A percentile compares a stretch with the other conserved stretches of the same genome.
These are phyloP conservation scores for Xylariaceae sp. DNA, from an alignment of 2,329 filamentous ascomycete genomes.

Conservation along the genomic window DNA sequence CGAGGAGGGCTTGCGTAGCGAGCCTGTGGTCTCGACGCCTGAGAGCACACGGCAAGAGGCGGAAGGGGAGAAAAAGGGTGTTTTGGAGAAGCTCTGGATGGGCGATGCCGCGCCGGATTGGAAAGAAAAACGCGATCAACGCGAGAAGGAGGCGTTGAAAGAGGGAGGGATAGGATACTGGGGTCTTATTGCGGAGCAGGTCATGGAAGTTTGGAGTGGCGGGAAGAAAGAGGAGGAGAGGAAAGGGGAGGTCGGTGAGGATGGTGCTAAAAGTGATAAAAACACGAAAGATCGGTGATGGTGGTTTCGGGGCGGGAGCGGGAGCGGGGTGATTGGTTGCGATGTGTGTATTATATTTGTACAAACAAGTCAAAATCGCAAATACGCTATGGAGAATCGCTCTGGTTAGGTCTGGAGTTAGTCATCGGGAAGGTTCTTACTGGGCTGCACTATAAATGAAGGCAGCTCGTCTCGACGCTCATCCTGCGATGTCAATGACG, in stretches of 20 bases:
- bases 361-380: not conserved
- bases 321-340: constrained; percentile 1
- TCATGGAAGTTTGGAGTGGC: constrained; percentile 45
- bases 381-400: not conserved
- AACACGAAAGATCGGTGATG: constrained; percentile 20
- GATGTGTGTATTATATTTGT: constrained; percentile 12
- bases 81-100: constrained; percentile 51
- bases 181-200: constrained; percentile 51
- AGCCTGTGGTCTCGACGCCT: constrained; percentile 5
- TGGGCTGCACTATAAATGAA: not conserved
- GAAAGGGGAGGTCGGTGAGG: constrained; percentile 11
- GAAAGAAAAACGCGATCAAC: constrained; percentile 46
- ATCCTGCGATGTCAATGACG: too few relatives aligned
- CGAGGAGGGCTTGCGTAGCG: not conserved
- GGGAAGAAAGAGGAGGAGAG: constrained; percentile 28
- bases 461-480: too few relatives aligned
- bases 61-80: constrained; percentile 24
- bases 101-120: constrained; percentile 51
- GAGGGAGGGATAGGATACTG: constrained; percentile 50
- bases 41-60: constrained; percentile 26
- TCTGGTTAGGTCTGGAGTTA: constrained; percentile 3
- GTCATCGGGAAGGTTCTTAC: not conserved
- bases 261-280: constrained; percentile 33
- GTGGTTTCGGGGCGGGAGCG: constrained; percentile 23
- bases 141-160: constrained; percentile 48